A percentile compares a stretch with the other conserved stretches of the same genome.
Evolutionary conservation across 768 basidiomycete species (phyloP).

Genomic region (Jaapia argillacea): DNA sequence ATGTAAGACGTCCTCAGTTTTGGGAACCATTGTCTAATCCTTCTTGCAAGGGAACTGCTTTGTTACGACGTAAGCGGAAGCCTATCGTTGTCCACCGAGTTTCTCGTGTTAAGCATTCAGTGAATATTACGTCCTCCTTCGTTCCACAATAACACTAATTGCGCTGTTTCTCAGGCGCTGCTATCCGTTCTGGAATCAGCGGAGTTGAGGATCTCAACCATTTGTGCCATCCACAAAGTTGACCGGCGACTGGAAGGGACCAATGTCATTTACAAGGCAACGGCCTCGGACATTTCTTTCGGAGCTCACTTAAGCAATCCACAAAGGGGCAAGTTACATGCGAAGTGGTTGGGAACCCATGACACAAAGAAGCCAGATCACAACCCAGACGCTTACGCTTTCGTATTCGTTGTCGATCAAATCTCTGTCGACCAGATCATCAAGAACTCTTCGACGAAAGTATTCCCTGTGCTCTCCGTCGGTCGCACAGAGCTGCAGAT

Average conservation of each 20-base stretch:
- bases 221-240: slow-evolving; percentile 13
- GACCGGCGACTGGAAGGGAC: slow-evolving; percentile 16
- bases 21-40: background rate
- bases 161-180: background rate
- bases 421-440: slow-evolving; percentile 34
- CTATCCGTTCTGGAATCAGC: background rate
- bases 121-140: background rate
- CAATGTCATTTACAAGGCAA: slow-evolving; percentile 28
- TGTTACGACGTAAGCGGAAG: background rate
- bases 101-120: background rate
- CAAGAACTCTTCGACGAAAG: slow-evolving; percentile 11
- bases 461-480: slow-evolving; percentile 31
- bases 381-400: slow-evolving; percentile 34
- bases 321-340: slow-evolving; percentile 32
- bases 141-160: background rate
- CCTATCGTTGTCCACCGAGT: background rate
- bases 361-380: slow-evolving; percentile 15
- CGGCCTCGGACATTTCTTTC: slow-evolving; percentile 30
- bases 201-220: background rate
- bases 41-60: background rate
- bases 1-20: background rate
- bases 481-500: slow-evolving; percentile 28
- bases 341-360: slow-evolving; percentile 39
- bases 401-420: slow-evolving; percentile 32
- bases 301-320: slow-evolving; percentile 39